Percentiles rank a stretch among this genome's conserved stretches.
These are phyloP conservation scores for Kazachstania psychrophila DNA, from an alignment of 805 yeast species.

Conservation along the genomic window DNA sequence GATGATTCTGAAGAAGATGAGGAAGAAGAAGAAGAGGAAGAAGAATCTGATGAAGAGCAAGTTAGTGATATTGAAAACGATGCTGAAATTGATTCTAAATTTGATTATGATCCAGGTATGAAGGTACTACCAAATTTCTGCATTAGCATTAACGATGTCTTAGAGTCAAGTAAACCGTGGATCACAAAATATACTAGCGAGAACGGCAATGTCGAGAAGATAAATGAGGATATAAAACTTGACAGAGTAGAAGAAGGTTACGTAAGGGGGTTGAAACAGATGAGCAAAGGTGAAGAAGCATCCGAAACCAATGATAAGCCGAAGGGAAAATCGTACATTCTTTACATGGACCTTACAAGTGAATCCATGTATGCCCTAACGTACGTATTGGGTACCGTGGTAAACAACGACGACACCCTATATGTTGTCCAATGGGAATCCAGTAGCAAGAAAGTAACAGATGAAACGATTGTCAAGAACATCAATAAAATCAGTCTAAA, in stretches of 20 bases:
- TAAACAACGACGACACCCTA: constrained; percentile 73
- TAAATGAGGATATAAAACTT: constrained; percentile 21
- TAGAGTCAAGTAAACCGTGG: constrained; percentile 28
- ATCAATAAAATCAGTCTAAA: constrained; percentile 13
- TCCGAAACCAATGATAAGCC: constrained; percentile 14
- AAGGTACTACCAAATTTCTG: constrained; percentile 28
- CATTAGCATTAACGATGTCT: constrained; percentile 20
- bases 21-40: constrained; percentile 14
- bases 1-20: constrained; percentile 30
- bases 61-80: constrained; percentile 32
- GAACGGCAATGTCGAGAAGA: constrained; percentile 28
- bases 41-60: constrained; percentile 34
- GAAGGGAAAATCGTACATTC: constrained; percentile 34
- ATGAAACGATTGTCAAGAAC: constrained; percentile 10
- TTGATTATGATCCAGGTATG: constrained; percentile 27
- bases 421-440: constrained; percentile 44
- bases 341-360: constrained; percentile 75
- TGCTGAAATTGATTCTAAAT: constrained; percentile 24
- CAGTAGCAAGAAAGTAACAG: constrained; percentile 5
- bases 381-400: constrained; percentile 79
- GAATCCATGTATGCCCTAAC: constrained; percentile 79
- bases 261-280: constrained; percentile 17
- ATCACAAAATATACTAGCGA: constrained; percentile 18
- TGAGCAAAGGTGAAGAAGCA: constrained; percentile 15
- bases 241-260: constrained; percentile 22